These are phyloP conservation scores for Xylariaceae sp. DNA, from an alignment of 2,329 filamentous ascomycete genomes.

Conservation along the genomic window DNA sequence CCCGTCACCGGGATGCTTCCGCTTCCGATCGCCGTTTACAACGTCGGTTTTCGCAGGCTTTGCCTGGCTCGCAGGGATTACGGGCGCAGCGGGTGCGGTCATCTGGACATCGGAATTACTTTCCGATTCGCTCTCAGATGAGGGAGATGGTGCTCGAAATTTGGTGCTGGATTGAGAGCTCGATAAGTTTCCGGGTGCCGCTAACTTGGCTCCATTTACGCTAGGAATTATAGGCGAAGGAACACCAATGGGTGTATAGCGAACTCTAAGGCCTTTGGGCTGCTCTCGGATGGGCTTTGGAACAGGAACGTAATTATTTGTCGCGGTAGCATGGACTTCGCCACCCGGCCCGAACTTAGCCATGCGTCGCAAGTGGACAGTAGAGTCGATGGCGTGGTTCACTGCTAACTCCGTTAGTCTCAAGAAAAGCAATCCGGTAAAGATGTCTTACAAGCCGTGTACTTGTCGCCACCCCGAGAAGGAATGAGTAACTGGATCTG, in stretches of 20 bases:
- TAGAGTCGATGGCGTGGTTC: slow-evolving; percentile 49
- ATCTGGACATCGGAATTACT: slow-evolving; percentile 45
- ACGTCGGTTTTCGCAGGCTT: slow-evolving; percentile 27
- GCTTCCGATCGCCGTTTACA: slow-evolving; percentile 33
- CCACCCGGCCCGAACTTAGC: slow-evolving; percentile 49
- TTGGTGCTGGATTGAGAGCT: slow-evolving; percentile 10
- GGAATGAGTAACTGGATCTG: slow-evolving; percentile 60
- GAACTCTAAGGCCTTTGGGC: slow-evolving; percentile 62
- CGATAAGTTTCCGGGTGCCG: background rate
- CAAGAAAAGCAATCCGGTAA: slow-evolving; percentile 16
- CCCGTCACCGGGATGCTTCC: slow-evolving; percentile 37
- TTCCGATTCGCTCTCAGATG: slow-evolving; percentile 40
- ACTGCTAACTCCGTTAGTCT: slow-evolving; percentile 33
- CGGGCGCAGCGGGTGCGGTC: slow-evolving; percentile 36
- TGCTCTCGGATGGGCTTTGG: slow-evolving; percentile 55
- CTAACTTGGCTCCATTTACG: background rate
- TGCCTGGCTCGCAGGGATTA: slow-evolving; percentile 19
- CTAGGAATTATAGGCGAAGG: slow-evolving; percentile 25
- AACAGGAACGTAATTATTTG: slow-evolving; percentile 42
- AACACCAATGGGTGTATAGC: slow-evolving; percentile 64
- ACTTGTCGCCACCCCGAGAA: slow-evolving; percentile 50
- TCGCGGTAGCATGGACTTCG: slow-evolving; percentile 39
- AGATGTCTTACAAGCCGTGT: slow-evolving; percentile 48
- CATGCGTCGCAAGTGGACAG: slow-evolving; percentile 62
- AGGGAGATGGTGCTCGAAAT: slow-evolving; percentile 40